phyloP scores from a whole-genome alignment of 495 filamentous ascomycete genomes.

The Daldinia decipiens region DNA sequence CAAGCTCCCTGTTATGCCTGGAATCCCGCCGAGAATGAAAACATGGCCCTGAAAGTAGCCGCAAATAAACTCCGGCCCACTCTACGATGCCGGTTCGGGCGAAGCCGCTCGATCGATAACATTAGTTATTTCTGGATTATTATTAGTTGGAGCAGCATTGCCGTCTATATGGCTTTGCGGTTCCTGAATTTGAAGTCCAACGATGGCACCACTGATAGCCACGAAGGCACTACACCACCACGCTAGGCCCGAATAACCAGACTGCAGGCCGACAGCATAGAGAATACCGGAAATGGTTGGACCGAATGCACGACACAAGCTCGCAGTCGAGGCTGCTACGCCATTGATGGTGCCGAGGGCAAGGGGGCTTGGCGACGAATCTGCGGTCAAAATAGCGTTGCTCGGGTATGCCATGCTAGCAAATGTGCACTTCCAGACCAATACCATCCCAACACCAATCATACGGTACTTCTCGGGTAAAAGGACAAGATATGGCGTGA shows the following conservation, averaged over 20 bases:
- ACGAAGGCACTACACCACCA: constrained; percentile 92
- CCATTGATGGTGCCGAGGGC: constrained; percentile 93
- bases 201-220: constrained; percentile 72
- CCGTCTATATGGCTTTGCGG: constrained; percentile 53
- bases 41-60: constrained; percentile 17
- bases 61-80: constrained; percentile 13
- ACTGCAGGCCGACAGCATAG: constrained; percentile 79
- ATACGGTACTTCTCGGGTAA: constrained; percentile 76
- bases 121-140: constrained; percentile 29
- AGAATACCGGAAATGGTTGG: constrained; percentile 88
- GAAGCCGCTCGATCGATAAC: constrained; percentile 11
- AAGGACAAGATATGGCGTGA: constrained; percentile 88
- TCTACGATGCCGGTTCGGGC: constrained; percentile 18
- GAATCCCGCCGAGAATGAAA: constrained; percentile 41
- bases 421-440: constrained; percentile 90
- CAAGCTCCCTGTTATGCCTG: constrained; percentile 30
- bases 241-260: constrained; percentile 83
- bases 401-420: constrained; percentile 87
- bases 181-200: constrained; percentile 62
- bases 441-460: constrained; percentile 74
- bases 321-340: constrained; percentile 89
- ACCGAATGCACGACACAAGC: constrained; percentile 84
- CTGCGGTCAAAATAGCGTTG: constrained; percentile 83
- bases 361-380: constrained; percentile 80
- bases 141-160: constrained; percentile 36